Conservation (phyloP, 1,284 basidiomycete genomes). For the Apiotrichum brassicae region DNA sequence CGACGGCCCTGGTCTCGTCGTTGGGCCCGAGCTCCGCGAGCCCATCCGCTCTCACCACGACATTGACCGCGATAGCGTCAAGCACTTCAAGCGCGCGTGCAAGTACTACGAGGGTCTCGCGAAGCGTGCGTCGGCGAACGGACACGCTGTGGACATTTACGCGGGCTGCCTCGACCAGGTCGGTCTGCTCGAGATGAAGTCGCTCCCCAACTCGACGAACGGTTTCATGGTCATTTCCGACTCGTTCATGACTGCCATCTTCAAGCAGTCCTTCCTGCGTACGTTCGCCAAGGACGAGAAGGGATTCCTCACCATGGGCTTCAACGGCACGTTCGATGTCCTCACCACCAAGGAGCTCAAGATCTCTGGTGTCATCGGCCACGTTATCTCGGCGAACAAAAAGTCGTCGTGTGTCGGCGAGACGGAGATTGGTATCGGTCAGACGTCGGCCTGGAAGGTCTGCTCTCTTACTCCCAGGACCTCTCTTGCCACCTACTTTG, state of each 20-base stretch:
- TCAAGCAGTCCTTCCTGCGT: conserved; percentile 95
- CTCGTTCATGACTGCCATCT: conserved; percentile 96
- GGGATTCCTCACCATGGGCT: conserved; percentile 91
- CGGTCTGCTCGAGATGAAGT: conserved; percentile 96
- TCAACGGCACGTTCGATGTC: conserved; percentile 98
- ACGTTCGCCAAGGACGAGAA: conserved; percentile 92
- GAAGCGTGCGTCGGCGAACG: conserved; percentile 89
- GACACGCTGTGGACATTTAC: conserved; percentile 91
- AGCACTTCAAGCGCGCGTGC: conserved; percentile 93
- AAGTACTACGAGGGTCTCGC: conserved; percentile 97
- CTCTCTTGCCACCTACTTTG: conserved; percentile 91
- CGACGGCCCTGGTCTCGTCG: conserved; percentile 95
- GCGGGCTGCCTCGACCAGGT: conserved; percentile 98
- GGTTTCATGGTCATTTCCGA: conserved; percentile 95
- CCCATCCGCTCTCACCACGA: conserved; percentile 99
- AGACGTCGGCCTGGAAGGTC: conserved; percentile 99
- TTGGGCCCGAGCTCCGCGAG: conserved; percentile 91
- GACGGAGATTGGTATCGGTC: conserved; percentile 98
- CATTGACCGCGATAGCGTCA: conserved; percentile 94
- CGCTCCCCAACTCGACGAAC: conserved; percentile 89
- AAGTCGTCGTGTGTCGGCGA: conserved; percentile 96
- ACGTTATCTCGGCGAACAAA: conserved; percentile 94
- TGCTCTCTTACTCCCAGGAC: conserved; percentile 85
- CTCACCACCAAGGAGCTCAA: conserved; percentile 98
- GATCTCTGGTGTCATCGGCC: conserved; percentile 95